Evolutionary conservation across 441 rosid species (phyloP).

Genomic region (Populus hybrid): DNA sequence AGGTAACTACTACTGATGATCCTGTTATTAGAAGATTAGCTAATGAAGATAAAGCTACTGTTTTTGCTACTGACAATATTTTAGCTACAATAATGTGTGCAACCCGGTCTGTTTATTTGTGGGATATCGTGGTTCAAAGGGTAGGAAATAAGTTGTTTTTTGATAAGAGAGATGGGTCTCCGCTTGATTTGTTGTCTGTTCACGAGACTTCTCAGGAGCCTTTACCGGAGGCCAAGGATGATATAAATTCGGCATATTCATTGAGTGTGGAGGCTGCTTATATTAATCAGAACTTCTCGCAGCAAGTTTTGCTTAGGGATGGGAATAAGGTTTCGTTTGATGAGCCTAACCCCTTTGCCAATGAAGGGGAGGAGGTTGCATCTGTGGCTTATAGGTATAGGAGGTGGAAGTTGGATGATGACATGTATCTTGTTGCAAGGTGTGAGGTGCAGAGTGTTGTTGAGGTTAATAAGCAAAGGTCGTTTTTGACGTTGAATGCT

Average conservation of each 20-base stretch:
- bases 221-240: constrained; percentile 81
- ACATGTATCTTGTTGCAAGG: constrained; percentile 69
- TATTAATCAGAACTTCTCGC: constrained; percentile 83
- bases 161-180: constrained; percentile 83
- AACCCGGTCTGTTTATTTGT: constrained; percentile 78
- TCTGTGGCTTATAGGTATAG: constrained; percentile 85
- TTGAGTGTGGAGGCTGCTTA: constrained; percentile 84
- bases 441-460: constrained; percentile 87
- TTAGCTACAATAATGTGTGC: constrained; percentile 78
- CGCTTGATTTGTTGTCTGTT: constrained; percentile 75
- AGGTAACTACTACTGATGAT: constrained; percentile 91
- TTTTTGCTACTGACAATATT: constrained; percentile 76
- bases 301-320: constrained; percentile 78
- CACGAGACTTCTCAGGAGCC: constrained; percentile 92
- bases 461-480: constrained; percentile 68
- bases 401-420: constrained; percentile 84
- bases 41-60: constrained; percentile 82
- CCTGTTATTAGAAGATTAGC: constrained; percentile 79
- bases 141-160: constrained; percentile 85
- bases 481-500: constrained; percentile 76
- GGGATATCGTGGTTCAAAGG: constrained; percentile 87
- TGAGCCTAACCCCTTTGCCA: constrained; percentile 83
- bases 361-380: constrained; percentile 83
- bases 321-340: constrained; percentile 74
- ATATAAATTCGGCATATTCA: constrained; percentile 74